Percentiles rank a stretch among this genome's conserved stretches.
Conservation (phyloP, 768 basidiomycete genomes). For the Rhodotorula toruloides region DNA sequence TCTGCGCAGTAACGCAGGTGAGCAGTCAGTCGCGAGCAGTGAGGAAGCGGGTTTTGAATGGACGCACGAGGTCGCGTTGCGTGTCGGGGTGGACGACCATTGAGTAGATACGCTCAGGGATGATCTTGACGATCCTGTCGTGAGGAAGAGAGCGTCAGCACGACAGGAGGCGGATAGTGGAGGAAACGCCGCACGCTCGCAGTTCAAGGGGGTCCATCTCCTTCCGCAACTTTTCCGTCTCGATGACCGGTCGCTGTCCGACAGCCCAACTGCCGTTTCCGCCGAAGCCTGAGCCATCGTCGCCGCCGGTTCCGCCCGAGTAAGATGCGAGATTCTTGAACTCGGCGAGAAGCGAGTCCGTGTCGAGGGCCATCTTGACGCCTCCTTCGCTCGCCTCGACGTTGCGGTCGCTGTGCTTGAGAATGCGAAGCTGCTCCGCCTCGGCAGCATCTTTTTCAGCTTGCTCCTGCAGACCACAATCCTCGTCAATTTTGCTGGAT, state of each 20-base stretch:
- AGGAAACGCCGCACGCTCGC: constrained; percentile 15
- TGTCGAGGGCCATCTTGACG: background rate
- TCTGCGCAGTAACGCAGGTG: constrained; percentile 1
- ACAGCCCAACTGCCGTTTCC: constrained; percentile 1
- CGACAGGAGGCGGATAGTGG: background rate
- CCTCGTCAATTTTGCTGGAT: too few species aligned
- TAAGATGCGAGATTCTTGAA: background rate
- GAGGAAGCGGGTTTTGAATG: background rate
- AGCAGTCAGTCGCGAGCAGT: background rate
- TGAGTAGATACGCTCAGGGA: constrained; percentile 48
- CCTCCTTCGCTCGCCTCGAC: constrained; percentile 1
- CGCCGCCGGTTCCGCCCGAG: background rate
- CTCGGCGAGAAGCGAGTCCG: background rate
- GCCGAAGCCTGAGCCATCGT: background rate
- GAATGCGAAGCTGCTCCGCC: background rate
- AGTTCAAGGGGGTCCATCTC: background rate
- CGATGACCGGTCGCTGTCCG: constrained; percentile 1
- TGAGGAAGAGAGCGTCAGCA: background rate
- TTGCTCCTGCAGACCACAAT: too few species aligned
- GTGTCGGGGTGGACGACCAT: constrained; percentile 48
- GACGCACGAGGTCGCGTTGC: constrained; percentile 45
- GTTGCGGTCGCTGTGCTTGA: constrained; percentile 10
- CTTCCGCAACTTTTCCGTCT: background rate
- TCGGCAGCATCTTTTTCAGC: background rate
- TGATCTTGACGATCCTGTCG: constrained; percentile 38